Evolutionary conservation across 208 protist genomes (phyloP).

Genomic region (Porcisia deanei): DNA sequence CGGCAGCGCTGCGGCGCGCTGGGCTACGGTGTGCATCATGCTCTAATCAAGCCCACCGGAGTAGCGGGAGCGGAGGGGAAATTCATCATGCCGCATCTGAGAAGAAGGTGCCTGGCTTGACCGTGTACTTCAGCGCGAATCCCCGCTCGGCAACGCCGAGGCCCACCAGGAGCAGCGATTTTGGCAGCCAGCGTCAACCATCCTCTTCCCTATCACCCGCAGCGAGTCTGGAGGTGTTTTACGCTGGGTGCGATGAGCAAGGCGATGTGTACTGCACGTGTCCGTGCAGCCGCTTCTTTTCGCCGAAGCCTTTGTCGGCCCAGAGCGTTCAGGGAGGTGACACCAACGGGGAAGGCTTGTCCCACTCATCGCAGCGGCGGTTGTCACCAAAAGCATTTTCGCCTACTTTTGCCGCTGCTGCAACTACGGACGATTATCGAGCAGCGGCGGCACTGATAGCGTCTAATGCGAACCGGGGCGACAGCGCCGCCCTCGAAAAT

Average conservation of each 20-base stretch:
- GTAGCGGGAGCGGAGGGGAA: background rate
- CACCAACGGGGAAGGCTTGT: background rate
- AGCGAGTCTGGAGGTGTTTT: constrained; percentile 14
- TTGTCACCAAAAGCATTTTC: background rate
- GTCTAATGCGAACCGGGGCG: background rate
- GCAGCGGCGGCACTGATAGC: background rate
- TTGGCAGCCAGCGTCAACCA: background rate
- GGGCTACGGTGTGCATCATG: constrained; percentile 16
- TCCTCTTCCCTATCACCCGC: background rate
- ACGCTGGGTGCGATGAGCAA: constrained; percentile 28
- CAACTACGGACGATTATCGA: no score
- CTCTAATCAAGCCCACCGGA: background rate
- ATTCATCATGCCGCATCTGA: background rate
- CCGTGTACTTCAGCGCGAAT: constrained; percentile 28
- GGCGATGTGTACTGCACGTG: constrained; percentile 32
- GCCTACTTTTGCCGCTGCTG: background rate
- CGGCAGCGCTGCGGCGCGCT: constrained; percentile 25
- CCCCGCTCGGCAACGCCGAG: background rate
- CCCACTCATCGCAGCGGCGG: background rate
- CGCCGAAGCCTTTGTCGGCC: background rate
- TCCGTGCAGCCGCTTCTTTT: constrained; percentile 21
- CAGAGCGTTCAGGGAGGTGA: background rate
- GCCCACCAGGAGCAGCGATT: background rate
- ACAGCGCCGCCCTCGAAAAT: background rate
- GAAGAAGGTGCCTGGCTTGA: constrained; percentile 10